Evolutionary conservation across 2,329 filamentous ascomycete species (phyloP).

Genomic region (Aspergillus pseudoglaucus): DNA sequence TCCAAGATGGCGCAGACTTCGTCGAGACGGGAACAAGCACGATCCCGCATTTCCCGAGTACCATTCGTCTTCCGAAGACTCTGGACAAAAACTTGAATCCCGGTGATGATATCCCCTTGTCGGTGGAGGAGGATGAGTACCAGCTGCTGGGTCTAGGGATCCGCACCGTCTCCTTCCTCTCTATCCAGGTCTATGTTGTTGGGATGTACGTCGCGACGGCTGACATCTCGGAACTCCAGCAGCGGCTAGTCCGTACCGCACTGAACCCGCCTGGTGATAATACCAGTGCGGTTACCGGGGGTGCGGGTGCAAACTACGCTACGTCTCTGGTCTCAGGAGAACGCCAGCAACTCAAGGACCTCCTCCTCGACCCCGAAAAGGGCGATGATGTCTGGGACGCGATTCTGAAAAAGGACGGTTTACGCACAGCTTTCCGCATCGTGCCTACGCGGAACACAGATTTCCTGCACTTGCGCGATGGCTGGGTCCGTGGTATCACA

Average conservation of each 20-base stretch:
- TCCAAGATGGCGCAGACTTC: constrained; percentile 59
- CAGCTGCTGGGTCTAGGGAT: constrained; percentile 83
- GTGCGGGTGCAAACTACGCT: constrained; percentile 57
- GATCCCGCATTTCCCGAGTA: constrained; percentile 72
- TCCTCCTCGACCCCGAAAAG: constrained; percentile 62
- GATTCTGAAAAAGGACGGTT: constrained; percentile 58
- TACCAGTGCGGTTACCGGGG: constrained; percentile 13
- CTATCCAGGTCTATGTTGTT: constrained; percentile 89
- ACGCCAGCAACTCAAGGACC: constrained; percentile 63
- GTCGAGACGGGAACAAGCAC: constrained; percentile 74
- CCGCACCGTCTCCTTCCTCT: constrained; percentile 80
- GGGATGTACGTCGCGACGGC: constrained; percentile 83
- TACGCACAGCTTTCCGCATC: constrained; percentile 75
- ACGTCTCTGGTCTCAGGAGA: constrained; percentile 78
- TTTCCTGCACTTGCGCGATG: constrained; percentile 86
- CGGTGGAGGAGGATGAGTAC: constrained; percentile 59
- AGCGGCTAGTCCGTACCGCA: constrained; percentile 66
- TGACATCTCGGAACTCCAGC: constrained; percentile 75
- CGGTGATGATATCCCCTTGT: constrained; percentile 32
- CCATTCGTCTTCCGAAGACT: constrained; percentile 54
- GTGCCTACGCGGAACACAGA: constrained; percentile 91
- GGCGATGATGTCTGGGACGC: constrained; percentile 69
- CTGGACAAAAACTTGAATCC: constrained; percentile 24
- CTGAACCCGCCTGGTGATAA: constrained; percentile 26
- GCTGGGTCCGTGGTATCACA: constrained; percentile 79